Evolutionary conservation across 306 rosid genomes (phyloP), one percentile per base, ranked within the genome.

Genomic region (Quercus parvula): DNA sequence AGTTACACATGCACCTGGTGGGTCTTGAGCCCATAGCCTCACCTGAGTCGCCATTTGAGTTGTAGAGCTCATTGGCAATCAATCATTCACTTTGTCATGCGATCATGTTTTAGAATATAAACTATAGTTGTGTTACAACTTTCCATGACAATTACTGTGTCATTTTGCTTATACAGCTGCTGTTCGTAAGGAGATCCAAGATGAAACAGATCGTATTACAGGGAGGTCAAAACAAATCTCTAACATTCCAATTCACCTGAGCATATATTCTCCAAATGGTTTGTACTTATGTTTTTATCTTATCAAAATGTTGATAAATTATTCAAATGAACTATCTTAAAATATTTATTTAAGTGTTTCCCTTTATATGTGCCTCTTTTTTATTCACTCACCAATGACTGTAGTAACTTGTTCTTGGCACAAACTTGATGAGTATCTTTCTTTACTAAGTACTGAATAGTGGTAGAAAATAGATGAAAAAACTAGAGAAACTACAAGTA

Each of bases 201-300:
- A 95, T 75, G 99, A 95, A 87, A 95, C 99, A 46, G 99, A 95
- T 85, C 97, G 99, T 58, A 90, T 95, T 71, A 95, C 98, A 75
- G 99, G 99, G 85, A 89, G 87, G 92, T 15, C 94, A 74, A 95
- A 95, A 80, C 96, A 90, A 71, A 95, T 95, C 78, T 95, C 99
- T 19, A 91, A 95, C 52, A 20, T 90, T 83, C 99, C 99, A 70
- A 95, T 95, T 87, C 99, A 95, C 3, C 94, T 95, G 82, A 95
- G 99, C 92, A 95, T 95, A 78, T 93, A 95, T 87, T 95, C 99
- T 81, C 98, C 99, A 77, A 84, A 91, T 86, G 99, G 99, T 95
- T 78, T 81, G 91, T 87, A 72, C 73, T 74, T 86, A 27, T 31
- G 24, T 78, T 75, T 75, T 33, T 49, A 41, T 62, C 58, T 72